These are phyloP conservation scores for Myxozyma neotropica DNA, from an alignment of 805 yeast species.

Conservation along the genomic window DNA sequence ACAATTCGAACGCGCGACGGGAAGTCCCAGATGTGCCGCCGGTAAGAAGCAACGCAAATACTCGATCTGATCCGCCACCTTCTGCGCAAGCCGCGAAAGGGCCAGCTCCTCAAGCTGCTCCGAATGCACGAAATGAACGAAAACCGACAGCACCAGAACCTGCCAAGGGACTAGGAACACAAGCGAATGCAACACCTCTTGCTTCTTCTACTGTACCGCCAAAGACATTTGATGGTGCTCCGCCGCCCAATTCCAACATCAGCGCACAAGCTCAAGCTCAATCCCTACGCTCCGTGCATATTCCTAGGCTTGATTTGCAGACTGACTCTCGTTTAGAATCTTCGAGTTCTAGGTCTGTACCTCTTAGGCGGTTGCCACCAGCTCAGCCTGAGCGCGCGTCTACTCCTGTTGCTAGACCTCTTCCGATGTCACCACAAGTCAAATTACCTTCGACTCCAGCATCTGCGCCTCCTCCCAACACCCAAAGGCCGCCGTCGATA, in stretches of 20 bases:
- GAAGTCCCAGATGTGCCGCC: too few relatives aligned
- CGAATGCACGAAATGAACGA: too few relatives aligned
- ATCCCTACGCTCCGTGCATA: background rate
- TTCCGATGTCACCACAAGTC: background rate
- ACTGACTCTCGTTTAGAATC: background rate
- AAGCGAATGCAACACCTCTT: too few relatives aligned
- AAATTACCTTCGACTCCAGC: background rate
- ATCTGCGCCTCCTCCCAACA: background rate
- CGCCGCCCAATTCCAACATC: background rate
- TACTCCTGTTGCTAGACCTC: background rate
- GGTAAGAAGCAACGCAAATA: too few relatives aligned
- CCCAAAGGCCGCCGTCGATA: background rate
- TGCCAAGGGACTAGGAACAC: too few relatives aligned
- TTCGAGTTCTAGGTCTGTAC: background rate
- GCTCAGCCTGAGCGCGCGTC: background rate
- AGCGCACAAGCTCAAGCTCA: background rate
- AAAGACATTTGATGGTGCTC: too few relatives aligned
- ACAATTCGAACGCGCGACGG: too few relatives aligned
- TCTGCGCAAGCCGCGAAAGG: too few relatives aligned
- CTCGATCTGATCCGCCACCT: too few relatives aligned
- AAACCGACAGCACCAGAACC: too few relatives aligned
- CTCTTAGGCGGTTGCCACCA: background rate
- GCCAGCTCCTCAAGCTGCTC: too few relatives aligned
- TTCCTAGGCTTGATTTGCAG: background rate
- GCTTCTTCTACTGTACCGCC: too few relatives aligned